These are phyloP conservation scores for Puccinia horiana DNA, from an alignment of 1,284 basidiomycete species.

Conservation along the genomic window DNA sequence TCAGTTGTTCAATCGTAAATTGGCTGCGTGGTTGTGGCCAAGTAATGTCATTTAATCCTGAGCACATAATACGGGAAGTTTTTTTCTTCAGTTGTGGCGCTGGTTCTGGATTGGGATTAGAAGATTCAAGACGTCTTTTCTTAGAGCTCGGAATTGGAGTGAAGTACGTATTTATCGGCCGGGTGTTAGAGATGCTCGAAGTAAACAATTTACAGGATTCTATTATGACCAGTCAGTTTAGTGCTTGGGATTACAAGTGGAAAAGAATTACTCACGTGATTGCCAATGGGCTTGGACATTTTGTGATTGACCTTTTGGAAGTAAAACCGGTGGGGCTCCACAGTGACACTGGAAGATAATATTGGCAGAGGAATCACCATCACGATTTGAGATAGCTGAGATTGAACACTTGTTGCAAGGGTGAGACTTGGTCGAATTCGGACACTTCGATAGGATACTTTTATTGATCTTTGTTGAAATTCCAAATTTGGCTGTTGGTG, in stretches of 20 bases:
- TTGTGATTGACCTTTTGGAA: slow-evolving; percentile 12
- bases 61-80: background rate
- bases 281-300: slow-evolving; percentile 24
- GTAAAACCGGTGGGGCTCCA: slow-evolving; percentile 10
- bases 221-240: background rate
- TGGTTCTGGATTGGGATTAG: too few relatives aligned
- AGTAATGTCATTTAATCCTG: slow-evolving; percentile 12
- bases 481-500: background rate
- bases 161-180: background rate
- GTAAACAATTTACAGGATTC: background rate
- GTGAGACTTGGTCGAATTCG: background rate
- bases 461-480: background rate
- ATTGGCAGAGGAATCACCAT: background rate
- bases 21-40: background rate
- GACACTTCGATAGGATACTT: slow-evolving; percentile 1
- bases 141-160: background rate
- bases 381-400: too few relatives aligned
- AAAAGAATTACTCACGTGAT: background rate
- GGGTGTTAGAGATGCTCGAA: background rate
- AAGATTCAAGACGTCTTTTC: background rate
- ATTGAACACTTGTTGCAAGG: background rate
- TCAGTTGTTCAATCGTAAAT: background rate
- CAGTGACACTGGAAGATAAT: slow-evolving; percentile 26
- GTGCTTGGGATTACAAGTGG: background rate
- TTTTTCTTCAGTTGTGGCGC: background rate